Evolutionary conservation across 1,284 basidiomycete species (phyloP).

Genomic region (Laetiporus sulphureus): DNA sequence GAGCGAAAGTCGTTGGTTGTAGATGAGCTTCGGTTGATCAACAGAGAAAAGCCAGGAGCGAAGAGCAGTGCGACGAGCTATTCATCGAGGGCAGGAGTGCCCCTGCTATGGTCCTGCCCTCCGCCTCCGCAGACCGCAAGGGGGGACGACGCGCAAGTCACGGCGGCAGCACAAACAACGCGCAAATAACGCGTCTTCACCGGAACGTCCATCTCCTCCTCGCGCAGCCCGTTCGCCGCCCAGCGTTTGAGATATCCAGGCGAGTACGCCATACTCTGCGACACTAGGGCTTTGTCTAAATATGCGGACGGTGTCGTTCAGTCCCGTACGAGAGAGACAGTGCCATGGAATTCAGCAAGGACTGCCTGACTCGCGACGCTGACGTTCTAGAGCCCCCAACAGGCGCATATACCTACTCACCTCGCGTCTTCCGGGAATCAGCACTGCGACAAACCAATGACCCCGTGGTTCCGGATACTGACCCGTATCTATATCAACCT

Average conservation of each 20-base stretch:
- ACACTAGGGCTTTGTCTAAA: neutral
- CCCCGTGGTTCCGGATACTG: slow-evolving; percentile 11
- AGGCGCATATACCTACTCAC: slow-evolving; percentile 1
- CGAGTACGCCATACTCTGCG: slow-evolving; percentile 1
- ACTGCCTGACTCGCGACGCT: slow-evolving; percentile 1
- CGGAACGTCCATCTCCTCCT: no score
- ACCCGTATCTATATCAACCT: slow-evolving; percentile 14
- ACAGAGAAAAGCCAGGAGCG: no score
- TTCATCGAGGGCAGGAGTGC: no score
- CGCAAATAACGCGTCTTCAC: slow-evolving; percentile 24
- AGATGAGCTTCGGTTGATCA: no score
- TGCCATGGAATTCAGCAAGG: neutral
- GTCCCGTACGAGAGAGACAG: neutral
- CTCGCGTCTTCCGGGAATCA: slow-evolving; percentile 7
- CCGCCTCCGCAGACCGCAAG: no score
- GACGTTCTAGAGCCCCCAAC: no score
- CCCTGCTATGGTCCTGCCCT: no score
- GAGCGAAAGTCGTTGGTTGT: no score
- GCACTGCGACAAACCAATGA: slow-evolving; percentile 11
- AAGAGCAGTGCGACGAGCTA: no score
- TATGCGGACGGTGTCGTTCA: neutral
- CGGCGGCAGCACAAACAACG: slow-evolving; percentile 24
- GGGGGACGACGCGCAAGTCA: no score
- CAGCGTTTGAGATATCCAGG: no score
- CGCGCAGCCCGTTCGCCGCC: no score